Evolutionary conservation across 345 rosid genomes (phyloP).

Genomic region (Eucalyptus fibrosa): DNA sequence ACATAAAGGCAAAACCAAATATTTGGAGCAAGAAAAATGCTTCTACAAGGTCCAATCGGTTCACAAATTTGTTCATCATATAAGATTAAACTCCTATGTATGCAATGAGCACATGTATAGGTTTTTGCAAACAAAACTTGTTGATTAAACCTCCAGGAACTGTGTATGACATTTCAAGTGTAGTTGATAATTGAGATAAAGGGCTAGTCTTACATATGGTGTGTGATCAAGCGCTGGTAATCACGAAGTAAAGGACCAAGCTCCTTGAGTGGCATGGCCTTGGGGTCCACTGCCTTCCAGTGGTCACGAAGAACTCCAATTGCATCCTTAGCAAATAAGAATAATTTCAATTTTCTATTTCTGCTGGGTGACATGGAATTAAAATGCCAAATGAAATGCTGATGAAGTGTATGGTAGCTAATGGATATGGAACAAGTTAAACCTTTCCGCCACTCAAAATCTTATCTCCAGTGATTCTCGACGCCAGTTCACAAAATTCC

Average conservation of each 20-base stretch:
- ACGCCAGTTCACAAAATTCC: slow-evolving; percentile 67
- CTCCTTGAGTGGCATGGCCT: slow-evolving; percentile 53
- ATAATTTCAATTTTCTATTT: not conserved
- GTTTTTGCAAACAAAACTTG: not conserved
- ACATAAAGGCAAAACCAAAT: not conserved
- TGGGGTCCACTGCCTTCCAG: slow-evolving; percentile 55
- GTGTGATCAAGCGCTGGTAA: slow-evolving; percentile 61
- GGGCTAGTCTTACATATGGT: slow-evolving; percentile 38
- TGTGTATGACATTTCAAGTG: not conserved
- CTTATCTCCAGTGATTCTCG: slow-evolving; percentile 29
- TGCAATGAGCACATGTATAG: not conserved
- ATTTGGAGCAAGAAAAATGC: not conserved
- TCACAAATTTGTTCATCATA: not conserved
- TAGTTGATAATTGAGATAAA: not conserved
- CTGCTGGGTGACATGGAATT: not conserved
- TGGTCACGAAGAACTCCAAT: slow-evolving; percentile 60
- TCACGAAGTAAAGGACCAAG: slow-evolving; percentile 82
- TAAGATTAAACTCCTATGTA: not conserved
- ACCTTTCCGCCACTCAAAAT: slow-evolving; percentile 29
- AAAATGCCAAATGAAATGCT: not conserved
- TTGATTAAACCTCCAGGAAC: not conserved
- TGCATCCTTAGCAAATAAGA: slow-evolving; percentile 20
- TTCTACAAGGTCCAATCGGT: not conserved
- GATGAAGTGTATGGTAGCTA: not conserved
- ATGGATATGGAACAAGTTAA: not conserved